A percentile compares a stretch with the other conserved stretches of the same genome.
Evolutionary conservation across 2,329 filamentous ascomycete species (phyloP).

Genomic region (Verticillium dahliae): DNA sequence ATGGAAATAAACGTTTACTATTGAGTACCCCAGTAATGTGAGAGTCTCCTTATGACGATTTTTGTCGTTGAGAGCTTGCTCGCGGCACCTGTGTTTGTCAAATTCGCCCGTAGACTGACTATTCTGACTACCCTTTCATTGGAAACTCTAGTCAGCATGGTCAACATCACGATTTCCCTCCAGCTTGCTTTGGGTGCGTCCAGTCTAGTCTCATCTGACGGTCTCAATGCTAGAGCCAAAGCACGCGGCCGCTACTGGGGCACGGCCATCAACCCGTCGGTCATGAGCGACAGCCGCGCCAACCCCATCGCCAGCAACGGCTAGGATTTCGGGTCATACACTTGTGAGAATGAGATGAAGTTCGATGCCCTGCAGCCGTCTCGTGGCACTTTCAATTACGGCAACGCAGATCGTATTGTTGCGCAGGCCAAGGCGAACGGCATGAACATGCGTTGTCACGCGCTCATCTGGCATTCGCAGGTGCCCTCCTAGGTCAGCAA

Average conservation of each 20-base stretch:
- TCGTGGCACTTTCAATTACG: slow-evolving; percentile 48
- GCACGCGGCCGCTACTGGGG: background rate
- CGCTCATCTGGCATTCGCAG: slow-evolving; percentile 59
- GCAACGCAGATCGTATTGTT: slow-evolving; percentile 51
- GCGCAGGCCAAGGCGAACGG: slow-evolving; percentile 49
- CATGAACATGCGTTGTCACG: slow-evolving; percentile 59
- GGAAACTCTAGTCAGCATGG: background rate
- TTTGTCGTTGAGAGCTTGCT: too few species aligned
- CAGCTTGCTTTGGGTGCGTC: background rate
- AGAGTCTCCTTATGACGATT: too few species aligned
- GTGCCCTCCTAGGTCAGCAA: slow-evolving; percentile 52
- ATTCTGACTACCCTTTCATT: too few species aligned
- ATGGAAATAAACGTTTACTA: too few species aligned
- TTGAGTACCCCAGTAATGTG: too few species aligned
- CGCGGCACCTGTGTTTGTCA: too few species aligned
- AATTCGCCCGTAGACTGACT: too few species aligned
- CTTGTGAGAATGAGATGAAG: slow-evolving; percentile 62
- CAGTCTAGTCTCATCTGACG: background rate
- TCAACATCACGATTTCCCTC: background rate
- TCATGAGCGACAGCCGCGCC: background rate
- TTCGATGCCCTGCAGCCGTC: slow-evolving; percentile 52
- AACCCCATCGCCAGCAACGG: background rate
- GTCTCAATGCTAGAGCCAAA: background rate
- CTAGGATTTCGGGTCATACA: slow-evolving; percentile 18
- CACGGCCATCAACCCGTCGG: background rate